Evolutionary conservation across 2,329 filamentous ascomycete genomes (phyloP).

Genomic region (Exophiala lecanii-corni): DNA sequence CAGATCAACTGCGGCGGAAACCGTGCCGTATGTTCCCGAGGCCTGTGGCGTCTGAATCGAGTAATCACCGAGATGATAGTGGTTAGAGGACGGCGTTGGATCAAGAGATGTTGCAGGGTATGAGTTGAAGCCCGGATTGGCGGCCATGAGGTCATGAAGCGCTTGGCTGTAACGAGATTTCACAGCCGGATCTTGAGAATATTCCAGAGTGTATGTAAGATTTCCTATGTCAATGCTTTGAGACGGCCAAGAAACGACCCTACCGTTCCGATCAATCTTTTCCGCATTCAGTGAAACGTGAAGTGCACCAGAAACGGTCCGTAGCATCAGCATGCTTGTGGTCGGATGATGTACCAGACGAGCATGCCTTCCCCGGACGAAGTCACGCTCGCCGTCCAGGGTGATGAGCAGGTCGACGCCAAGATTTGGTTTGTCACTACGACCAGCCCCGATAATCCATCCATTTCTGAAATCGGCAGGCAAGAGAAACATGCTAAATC

Average conservation of each 20-base stretch:
- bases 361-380: background rate
- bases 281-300: background rate
- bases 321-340: constrained; percentile 1
- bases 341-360: background rate
- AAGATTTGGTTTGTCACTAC: background rate
- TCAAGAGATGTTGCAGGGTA: background rate
- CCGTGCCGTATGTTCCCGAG: background rate
- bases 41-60: constrained; percentile 1
- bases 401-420: background rate
- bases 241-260: background rate
- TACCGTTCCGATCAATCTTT: background rate
- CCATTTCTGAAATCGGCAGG: background rate
- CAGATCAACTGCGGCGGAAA: background rate
- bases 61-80: background rate
- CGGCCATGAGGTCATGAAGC: background rate
- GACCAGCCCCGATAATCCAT: background rate
- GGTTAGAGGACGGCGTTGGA: background rate
- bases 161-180: background rate
- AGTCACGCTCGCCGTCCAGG: background rate
- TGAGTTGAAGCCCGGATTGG: background rate
- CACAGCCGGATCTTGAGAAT: background rate
- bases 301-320: background rate
- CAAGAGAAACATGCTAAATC: background rate
- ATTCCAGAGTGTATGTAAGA: background rate
- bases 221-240: background rate